phyloP scores from a whole-genome alignment of 352 stramenopile species.

The Phytophthora parvispora region DNA sequence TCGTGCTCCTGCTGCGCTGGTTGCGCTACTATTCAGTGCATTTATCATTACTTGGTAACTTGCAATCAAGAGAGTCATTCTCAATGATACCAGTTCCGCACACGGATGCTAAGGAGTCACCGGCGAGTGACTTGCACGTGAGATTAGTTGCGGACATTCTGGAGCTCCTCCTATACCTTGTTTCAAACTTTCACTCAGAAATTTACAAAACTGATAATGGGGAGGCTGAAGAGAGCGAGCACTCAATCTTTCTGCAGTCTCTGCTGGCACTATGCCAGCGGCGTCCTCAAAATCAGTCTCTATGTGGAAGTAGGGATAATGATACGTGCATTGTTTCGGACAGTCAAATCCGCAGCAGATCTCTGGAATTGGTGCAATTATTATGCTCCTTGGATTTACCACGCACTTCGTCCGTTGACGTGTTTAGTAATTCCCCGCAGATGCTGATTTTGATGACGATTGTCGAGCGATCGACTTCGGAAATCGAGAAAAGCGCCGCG shows the following conservation, averaged over 20 bases:
- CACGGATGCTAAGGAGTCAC: no score
- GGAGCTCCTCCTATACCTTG: constrained; percentile 20
- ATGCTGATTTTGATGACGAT: constrained; percentile 39
- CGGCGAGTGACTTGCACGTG: neutral
- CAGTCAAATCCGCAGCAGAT: constrained; percentile 22
- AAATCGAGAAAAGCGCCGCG: constrained; percentile 30
- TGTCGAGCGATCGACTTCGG: constrained; percentile 30
- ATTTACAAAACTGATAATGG: constrained; percentile 24
- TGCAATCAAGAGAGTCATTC: constrained; percentile 4
- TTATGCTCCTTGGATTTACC: constrained; percentile 40
- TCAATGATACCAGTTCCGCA: no score
- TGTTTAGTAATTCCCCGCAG: constrained; percentile 28
- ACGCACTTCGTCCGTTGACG: constrained; percentile 19
- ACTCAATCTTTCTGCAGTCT: constrained; percentile 18
- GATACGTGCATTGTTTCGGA: constrained; percentile 20
- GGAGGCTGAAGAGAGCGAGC: constrained; percentile 15
- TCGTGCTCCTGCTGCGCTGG: constrained; percentile 36
- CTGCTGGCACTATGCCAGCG: constrained; percentile 23
- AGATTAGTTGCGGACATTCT: constrained; percentile 7
- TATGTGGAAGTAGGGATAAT: neutral
- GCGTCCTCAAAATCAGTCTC: neutral
- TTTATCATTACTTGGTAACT: constrained; percentile 14
- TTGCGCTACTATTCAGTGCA: constrained; percentile 42
- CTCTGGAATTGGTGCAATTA: constrained; percentile 33
- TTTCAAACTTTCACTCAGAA: constrained; percentile 21